A percentile compares a stretch with the other conserved stretches of the same genome.
Conservation (phyloP, 1,284 basidiomycete species). For the Ustilago xerochloae region DNA sequence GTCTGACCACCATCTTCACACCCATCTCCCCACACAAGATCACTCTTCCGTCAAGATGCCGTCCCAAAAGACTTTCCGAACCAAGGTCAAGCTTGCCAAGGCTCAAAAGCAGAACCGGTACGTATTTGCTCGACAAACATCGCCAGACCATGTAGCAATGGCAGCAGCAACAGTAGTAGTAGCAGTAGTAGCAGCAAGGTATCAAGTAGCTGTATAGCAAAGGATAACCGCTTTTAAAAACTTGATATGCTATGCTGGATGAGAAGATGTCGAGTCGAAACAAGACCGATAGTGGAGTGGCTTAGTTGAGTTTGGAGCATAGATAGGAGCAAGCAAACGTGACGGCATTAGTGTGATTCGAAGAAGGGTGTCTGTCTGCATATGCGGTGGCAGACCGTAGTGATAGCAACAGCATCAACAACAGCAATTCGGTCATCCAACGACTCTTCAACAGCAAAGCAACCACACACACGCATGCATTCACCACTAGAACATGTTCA, state of each 20-base stretch:
- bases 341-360: too few relatives aligned
- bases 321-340: too few relatives aligned
- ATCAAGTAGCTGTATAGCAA: background rate
- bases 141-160: slow-evolving; percentile 4
- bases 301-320: too few relatives aligned
- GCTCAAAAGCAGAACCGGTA: slow-evolving; percentile 94
- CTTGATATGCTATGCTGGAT: too few relatives aligned
- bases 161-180: background rate
- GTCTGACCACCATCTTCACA: slow-evolving; percentile 16
- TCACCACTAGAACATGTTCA: background rate
- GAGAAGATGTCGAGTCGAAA: too few relatives aligned
- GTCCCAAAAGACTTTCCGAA: slow-evolving; percentile 97
- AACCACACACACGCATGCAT: background rate
- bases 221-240: background rate
- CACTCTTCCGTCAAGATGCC: slow-evolving; percentile 72
- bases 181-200: background rate
- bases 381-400: too few relatives aligned
- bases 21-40: slow-evolving; percentile 4
- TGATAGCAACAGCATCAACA: background rate
- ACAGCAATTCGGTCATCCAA: background rate
- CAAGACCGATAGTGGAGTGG: too few relatives aligned
- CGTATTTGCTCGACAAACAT: slow-evolving; percentile 1
- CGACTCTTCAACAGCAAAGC: background rate
- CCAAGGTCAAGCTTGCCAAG: slow-evolving; percentile 96
- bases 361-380: too few relatives aligned